phyloP scores from a whole-genome alignment of 1,284 basidiomycete genomes.

The Cystobasidiaceae sp. region DNA sequence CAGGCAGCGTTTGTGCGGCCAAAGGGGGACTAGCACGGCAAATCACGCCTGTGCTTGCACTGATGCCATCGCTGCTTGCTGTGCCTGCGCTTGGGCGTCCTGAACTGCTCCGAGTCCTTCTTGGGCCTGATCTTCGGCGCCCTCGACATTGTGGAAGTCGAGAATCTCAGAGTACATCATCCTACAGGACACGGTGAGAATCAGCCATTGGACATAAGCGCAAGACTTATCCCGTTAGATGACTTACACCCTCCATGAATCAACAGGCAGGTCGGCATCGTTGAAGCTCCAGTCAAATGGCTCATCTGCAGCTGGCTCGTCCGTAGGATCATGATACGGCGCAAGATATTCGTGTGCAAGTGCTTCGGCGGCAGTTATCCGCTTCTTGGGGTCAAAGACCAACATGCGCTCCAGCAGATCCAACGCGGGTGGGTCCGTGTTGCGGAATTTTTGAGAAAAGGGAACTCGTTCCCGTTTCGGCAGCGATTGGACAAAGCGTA shows the following conservation, averaged over 20 bases:
- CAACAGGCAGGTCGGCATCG: conserved; percentile 97
- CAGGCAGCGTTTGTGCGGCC: too few species aligned
- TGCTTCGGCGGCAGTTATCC: conserved; percentile 90
- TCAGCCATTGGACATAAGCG: not conserved
- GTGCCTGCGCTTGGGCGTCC: conserved; percentile 26
- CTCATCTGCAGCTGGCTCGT: conserved; percentile 90
- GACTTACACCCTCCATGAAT: conserved; percentile 85
- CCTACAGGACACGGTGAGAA: conserved; percentile 42
- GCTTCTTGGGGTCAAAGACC: conserved; percentile 94
- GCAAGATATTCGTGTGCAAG: conserved; percentile 90
- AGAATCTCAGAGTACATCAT: conserved; percentile 53
- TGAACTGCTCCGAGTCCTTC: conserved; percentile 26
- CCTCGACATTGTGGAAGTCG: conserved; percentile 54
- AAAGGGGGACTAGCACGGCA: not conserved
- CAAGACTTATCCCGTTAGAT: conserved; percentile 44
- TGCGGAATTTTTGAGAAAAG: conserved; percentile 88
- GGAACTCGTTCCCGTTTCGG: conserved; percentile 94
- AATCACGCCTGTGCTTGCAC: conserved; percentile 7
- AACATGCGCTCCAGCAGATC: conserved; percentile 98
- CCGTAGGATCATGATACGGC: conserved; percentile 97
- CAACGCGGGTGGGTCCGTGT: conserved; percentile 81
- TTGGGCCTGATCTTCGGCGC: conserved; percentile 29
- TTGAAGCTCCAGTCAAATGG: conserved; percentile 99
- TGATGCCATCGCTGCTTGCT: conserved; percentile 13
- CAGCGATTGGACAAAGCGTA: conserved; percentile 96